Conservation (phyloP, 2,329 filamentous ascomycete genomes). For the Cladosporium colombiae region DNA sequence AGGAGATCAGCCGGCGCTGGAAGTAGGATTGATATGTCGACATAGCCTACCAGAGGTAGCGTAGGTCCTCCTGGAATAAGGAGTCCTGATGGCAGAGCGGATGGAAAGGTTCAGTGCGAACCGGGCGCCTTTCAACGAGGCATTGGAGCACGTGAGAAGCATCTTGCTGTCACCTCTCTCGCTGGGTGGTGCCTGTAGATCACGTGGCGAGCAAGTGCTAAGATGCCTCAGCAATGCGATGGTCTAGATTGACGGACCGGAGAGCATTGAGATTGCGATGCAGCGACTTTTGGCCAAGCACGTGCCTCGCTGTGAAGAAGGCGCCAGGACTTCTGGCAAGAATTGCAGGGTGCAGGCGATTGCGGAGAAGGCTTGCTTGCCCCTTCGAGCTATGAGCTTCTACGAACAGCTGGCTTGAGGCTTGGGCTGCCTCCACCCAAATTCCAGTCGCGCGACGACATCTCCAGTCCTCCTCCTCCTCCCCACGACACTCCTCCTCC, state of each 20-base stretch:
- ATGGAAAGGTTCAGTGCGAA: slow-evolving; percentile 9
- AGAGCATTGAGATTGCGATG: slow-evolving; percentile 1
- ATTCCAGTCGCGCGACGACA: slow-evolving; percentile 17
- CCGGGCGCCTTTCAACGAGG: slow-evolving; percentile 8
- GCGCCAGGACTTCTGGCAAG: slow-evolving; percentile 3
- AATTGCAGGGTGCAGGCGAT: neutral
- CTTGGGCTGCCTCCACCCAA: slow-evolving; percentile 12
- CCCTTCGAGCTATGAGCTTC: slow-evolving; percentile 15
- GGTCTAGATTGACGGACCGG: neutral
- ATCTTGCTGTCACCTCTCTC: neutral
- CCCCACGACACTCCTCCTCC: slow-evolving; percentile 8
- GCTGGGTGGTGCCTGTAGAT: neutral
- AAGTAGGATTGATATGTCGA: neutral
- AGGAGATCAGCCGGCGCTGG: slow-evolving; percentile 5
- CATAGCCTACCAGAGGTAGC: slow-evolving; percentile 14
- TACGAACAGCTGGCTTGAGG: slow-evolving; percentile 18
- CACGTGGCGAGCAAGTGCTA: slow-evolving; percentile 6
- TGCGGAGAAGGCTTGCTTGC: slow-evolving; percentile 6
- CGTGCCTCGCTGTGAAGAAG: neutral
- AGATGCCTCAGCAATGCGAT: neutral
- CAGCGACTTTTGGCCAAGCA: slow-evolving; percentile 3
- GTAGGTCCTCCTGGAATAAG: slow-evolving; percentile 6
- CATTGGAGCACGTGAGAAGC: slow-evolving; percentile 7
- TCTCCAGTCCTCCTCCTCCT: neutral
- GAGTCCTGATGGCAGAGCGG: slow-evolving; percentile 3